phyloP scores from a whole-genome alignment of 1,139 yeast genomes.

The Kodamaea derodonti region DNA sequence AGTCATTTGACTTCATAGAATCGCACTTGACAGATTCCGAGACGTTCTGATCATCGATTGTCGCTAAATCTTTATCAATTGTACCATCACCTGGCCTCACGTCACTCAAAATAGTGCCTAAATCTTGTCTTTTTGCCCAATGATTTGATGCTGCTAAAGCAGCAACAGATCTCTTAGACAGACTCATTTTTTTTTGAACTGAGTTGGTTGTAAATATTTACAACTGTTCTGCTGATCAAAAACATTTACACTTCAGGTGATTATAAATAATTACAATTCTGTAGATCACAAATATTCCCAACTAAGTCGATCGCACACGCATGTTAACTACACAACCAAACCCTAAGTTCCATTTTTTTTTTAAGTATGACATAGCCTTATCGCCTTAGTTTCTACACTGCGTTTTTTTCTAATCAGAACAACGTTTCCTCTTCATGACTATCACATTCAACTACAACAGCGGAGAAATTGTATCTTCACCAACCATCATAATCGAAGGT shows the following conservation, averaged over 20 bases:
- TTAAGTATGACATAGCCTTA: too few relatives aligned
- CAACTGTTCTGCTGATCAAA: too few relatives aligned
- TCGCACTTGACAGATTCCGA: background rate
- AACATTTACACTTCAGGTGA: too few relatives aligned
- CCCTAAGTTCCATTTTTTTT: too few relatives aligned
- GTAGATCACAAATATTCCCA: too few relatives aligned
- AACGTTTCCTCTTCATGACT: constrained; percentile 21
- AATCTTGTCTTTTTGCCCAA: constrained; percentile 5
- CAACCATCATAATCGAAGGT: constrained; percentile 39
- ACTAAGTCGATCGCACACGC: too few relatives aligned
- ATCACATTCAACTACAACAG: constrained; percentile 32
- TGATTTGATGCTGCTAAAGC: constrained; percentile 3
- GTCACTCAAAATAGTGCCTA: background rate
- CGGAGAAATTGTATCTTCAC: constrained; percentile 41
- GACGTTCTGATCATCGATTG: background rate
- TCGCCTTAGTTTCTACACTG: too few relatives aligned
- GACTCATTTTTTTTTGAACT: background rate
- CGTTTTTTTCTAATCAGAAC: too few relatives aligned
- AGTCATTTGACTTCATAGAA: background rate
- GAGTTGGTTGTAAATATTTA: too few relatives aligned
- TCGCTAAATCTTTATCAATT: background rate
- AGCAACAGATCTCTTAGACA: constrained; percentile 5
- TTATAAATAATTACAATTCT: too few relatives aligned
- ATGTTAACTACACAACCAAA: too few relatives aligned
- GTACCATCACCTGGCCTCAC: background rate